Base-by-base conservation (phyloP, 805 yeast species). In the Nakazawaea peltata region DNA sequence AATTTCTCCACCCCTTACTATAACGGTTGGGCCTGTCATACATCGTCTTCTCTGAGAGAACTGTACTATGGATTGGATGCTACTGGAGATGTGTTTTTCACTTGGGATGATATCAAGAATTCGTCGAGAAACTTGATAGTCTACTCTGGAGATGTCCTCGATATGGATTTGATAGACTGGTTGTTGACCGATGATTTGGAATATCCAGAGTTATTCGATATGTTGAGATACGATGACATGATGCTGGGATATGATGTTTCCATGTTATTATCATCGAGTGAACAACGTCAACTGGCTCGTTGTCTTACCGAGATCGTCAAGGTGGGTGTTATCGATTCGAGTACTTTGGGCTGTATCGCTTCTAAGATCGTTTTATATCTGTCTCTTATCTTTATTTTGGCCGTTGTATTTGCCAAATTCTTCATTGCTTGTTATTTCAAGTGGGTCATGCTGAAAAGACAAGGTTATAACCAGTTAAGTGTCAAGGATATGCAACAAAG, bases 261-360 rank as follows among this genome's bases (percentile, higher is more conserved):
- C 0, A 50, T 81, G 32, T 68, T 85, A 15, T 66, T 85, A 39
- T 71, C 83, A 25, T 72, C 77, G 22, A 66, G 76, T 23, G 74
- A 70, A n/a, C 75, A 77, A 44, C 72, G 88, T 39, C 68, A 71
- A 49, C 74, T 77, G 4, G 95, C 92, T 5, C 73, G 77, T 48
- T 92, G 98, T 56, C 62, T 92, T 37, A 63, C 80, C 9, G 97
- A 92, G 56, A 82, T 86, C 36, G 66, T 83, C 34, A 85, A 81
- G 57, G 94, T 90, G 12, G 98, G 98, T 16, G 77, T 75, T 32
- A 74, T 92, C 28, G 97, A 92, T 52, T 75, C 88, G 2, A 84
- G 83, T 26, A 77, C 95, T 5, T 76, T 92, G 49, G 98, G 98
- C 5, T 92, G 98, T 61, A 77, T 92, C 50, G 94, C 95, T 0